Percentiles rank a stretch among this genome's conserved stretches.
These are phyloP conservation scores for Boletus subcaerulescens DNA, from an alignment of 768 basidiomycete genomes.

Conservation along the genomic window DNA sequence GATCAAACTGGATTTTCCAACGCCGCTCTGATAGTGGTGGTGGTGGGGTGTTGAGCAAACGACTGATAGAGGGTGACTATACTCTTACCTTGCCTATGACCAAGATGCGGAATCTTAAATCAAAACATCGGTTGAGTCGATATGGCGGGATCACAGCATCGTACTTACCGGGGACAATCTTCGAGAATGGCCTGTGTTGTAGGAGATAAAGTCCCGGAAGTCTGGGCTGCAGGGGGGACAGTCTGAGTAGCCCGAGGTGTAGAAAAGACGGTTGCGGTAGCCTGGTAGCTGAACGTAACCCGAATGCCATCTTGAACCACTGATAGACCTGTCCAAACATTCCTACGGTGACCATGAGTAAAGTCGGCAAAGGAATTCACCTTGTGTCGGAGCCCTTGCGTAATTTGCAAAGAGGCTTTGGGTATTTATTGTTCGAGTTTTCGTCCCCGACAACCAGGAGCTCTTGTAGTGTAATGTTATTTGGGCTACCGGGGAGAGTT, in stretches of 20 bases:
- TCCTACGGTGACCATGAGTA: neutral
- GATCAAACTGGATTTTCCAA: conserved; percentile 1
- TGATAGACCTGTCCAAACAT: neutral
- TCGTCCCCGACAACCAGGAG: neutral
- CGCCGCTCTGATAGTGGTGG: neutral
- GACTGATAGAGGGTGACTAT: neutral
- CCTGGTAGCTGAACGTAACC: neutral
- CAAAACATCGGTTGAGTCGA: neutral
- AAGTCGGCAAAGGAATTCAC: neutral
- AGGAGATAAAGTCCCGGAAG: neutral
- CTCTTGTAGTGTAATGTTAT: neutral
- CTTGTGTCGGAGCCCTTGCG: neutral
- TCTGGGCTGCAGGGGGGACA: neutral
- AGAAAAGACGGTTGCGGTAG: too few species aligned
- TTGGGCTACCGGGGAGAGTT: neutral
- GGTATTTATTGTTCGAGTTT: neutral
- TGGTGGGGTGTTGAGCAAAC: neutral
- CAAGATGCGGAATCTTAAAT: conserved; percentile 1
- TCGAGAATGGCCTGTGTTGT: neutral
- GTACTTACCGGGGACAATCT: neutral
- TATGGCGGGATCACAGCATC: too few species aligned
- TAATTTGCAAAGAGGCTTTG: neutral
- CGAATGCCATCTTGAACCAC: neutral
- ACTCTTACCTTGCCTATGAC: neutral
- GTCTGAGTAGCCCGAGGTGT: neutral